A percentile compares a stretch with the other conserved stretches of the same genome.
These are phyloP conservation scores for Rhytidhysteron rufulum DNA, from an alignment of 2,329 filamentous ascomycete species.

Conservation along the genomic window DNA sequence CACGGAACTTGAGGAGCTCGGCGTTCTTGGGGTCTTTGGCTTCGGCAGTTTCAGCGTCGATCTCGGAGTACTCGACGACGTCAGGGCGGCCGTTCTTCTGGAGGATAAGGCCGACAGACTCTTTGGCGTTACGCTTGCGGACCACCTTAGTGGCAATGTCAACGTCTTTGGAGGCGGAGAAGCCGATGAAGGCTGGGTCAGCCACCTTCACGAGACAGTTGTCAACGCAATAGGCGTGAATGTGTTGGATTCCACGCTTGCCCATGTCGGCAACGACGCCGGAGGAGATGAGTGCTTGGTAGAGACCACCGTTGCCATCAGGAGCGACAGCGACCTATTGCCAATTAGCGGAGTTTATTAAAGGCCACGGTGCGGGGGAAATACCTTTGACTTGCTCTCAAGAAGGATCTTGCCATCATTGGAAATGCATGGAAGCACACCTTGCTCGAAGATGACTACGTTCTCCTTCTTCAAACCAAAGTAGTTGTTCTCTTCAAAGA, in stretches of 20 bases:
- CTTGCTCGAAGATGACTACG: constrained; percentile 92
- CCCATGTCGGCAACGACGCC: constrained; percentile 84
- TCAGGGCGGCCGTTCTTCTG: constrained; percentile 94
- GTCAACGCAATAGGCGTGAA: constrained; percentile 97
- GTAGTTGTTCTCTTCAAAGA: constrained; percentile 85
- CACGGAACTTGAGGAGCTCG: constrained; percentile 86
- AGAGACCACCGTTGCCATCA: constrained; percentile 95
- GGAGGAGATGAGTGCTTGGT: constrained; percentile 79
- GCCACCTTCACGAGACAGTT: constrained; percentile 99
- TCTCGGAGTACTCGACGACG: constrained; percentile 98
- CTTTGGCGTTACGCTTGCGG: constrained; percentile 92
- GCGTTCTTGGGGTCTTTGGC: constrained; percentile 78
- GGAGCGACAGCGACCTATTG: constrained; percentile 78
- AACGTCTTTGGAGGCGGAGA: constrained; percentile 80
- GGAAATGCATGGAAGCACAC: constrained; percentile 91
- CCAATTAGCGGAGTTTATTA: too few relatives aligned
- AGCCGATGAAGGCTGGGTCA: constrained; percentile 92
- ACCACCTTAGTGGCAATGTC: constrained; percentile 99
- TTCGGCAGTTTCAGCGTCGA: constrained; percentile 82
- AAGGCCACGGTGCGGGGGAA: too few relatives aligned
- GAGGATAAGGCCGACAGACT: constrained; percentile 91
- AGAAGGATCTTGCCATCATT: constrained; percentile 97
- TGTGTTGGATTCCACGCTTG: constrained; percentile 84
- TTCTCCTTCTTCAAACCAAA: constrained; percentile 86
- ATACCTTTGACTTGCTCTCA: constrained; percentile 77